A percentile compares a stretch with the other conserved stretches of the same genome.
phyloP scores from a whole-genome alignment of 2,329 filamentous ascomycete genomes.

The Macroventuria anomochaeta region DNA sequence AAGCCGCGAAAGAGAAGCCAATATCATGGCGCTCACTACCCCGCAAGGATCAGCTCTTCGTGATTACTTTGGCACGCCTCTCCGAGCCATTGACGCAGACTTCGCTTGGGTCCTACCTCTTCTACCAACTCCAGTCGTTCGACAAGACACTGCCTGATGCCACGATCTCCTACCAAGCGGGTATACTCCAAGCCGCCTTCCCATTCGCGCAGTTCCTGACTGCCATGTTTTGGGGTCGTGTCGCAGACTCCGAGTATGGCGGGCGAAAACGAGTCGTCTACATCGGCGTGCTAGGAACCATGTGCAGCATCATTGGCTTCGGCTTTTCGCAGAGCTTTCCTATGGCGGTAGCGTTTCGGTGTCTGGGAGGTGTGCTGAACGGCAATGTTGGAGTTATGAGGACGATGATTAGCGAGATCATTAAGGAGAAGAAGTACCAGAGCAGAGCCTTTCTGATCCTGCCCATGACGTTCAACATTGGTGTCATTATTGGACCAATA shows the following conservation, averaged over 20 bases:
- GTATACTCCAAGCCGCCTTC: constrained; percentile 78
- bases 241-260: constrained; percentile 65
- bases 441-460: constrained; percentile 64
- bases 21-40: constrained; percentile 77
- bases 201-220: constrained; percentile 83
- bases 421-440: constrained; percentile 70
- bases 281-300: constrained; percentile 75
- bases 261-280: constrained; percentile 81
- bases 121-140: constrained; percentile 87
- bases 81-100: constrained; percentile 85
- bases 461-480: constrained; percentile 72
- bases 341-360: constrained; percentile 68
- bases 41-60: constrained; percentile 75
- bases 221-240: constrained; percentile 79
- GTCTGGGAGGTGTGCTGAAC: constrained; percentile 71
- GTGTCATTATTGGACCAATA: constrained; percentile 55
- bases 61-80: constrained; percentile 78
- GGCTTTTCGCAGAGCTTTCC: constrained; percentile 71
- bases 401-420: constrained; percentile 75
- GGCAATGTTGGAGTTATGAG: constrained; percentile 78
- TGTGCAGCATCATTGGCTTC: constrained; percentile 70
- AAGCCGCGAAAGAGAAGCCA: constrained; percentile 51
- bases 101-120: constrained; percentile 71
- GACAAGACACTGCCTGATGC: constrained; percentile 63
- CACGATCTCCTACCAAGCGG: constrained; percentile 77